Evolutionary conservation across 176 grass and related monocot genomes (phyloP).

Genomic region (Alopecurus myosuroides): DNA sequence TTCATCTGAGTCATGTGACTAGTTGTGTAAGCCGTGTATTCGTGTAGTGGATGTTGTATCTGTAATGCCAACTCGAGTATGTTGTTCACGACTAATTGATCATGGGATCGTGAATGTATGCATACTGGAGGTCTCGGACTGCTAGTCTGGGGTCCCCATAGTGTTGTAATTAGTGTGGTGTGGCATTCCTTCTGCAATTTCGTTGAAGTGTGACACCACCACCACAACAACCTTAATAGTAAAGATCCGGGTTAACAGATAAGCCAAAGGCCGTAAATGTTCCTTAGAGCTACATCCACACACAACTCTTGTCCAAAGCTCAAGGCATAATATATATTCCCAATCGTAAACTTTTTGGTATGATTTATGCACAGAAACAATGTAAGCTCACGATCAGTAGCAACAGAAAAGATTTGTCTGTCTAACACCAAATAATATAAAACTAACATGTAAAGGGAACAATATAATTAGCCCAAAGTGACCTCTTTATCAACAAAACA

Average conservation of each 20-base stretch:
- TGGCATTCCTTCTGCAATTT: too few species aligned
- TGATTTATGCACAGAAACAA: slow-evolving; percentile 66
- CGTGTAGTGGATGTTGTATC: too few species aligned
- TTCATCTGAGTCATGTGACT: too few species aligned
- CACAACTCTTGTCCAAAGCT: slow-evolving; percentile 87
- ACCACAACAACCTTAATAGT: too few species aligned
- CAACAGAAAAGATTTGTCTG: slow-evolving; percentile 14
- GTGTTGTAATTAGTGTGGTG: too few species aligned
- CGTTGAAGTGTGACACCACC: too few species aligned
- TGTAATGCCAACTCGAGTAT: too few species aligned
- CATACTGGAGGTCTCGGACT: too few species aligned
- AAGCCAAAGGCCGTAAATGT: slow-evolving; percentile 79
- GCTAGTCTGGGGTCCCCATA: too few species aligned
- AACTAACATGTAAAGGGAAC: neutral
- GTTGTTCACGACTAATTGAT: too few species aligned
- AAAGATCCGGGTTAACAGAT: slow-evolving; percentile 86
- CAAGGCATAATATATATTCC: slow-evolving; percentile 98
- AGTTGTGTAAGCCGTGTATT: too few species aligned
- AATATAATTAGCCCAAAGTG: neutral
- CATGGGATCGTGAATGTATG: too few species aligned
- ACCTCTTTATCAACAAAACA: neutral
- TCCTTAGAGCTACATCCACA: slow-evolving; percentile 55
- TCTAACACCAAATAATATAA: neutral
- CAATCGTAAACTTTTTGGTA: slow-evolving; percentile 94
- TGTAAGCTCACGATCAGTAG: slow-evolving; percentile 7